phyloP scores from a whole-genome alignment of 495 filamentous ascomycete genomes.

The Penicillium simplicissimum region DNA sequence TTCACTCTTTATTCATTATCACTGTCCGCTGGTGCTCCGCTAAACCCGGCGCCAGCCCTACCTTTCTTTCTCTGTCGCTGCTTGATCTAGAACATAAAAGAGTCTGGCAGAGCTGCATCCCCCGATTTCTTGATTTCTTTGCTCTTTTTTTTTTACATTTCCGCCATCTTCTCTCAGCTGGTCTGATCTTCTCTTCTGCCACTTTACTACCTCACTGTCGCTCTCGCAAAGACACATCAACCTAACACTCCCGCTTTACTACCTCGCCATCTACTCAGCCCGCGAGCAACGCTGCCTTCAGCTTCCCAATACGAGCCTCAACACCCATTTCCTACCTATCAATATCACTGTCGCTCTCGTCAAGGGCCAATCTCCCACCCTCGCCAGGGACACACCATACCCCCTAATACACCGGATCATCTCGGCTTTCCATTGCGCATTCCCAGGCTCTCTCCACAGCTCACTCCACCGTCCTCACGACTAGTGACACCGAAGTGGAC shows the following conservation, averaged over 20 bases:
- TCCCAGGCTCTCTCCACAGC: neutral
- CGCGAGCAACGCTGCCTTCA: neutral
- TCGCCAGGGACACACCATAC: neutral
- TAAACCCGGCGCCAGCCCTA: constrained; percentile 4
- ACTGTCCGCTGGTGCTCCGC: constrained; percentile 8
- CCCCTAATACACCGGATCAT: neutral
- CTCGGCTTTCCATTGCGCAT: neutral
- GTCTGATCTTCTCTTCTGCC: constrained; percentile 16
- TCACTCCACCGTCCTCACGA: neutral
- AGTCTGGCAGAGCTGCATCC: constrained; percentile 8
- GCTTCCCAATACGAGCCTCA: neutral
- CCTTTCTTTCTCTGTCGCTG: neutral
- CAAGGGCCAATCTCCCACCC: neutral
- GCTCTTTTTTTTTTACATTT: constrained; percentile 4
- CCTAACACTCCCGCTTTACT: constrained; percentile 9
- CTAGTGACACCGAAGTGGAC: constrained; percentile 4
- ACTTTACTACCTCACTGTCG: constrained; percentile 1
- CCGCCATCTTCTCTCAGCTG: constrained; percentile 23
- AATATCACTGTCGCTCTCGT: neutral
- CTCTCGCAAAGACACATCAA: neutral
- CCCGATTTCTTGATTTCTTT: neutral
- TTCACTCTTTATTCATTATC: constrained; percentile 24
- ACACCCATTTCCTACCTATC: neutral
- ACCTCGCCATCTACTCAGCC: neutral
- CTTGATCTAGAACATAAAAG: constrained; percentile 19